phyloP scores from a whole-genome alignment of 257 asterid species.

The Agastache rugosa region DNA sequence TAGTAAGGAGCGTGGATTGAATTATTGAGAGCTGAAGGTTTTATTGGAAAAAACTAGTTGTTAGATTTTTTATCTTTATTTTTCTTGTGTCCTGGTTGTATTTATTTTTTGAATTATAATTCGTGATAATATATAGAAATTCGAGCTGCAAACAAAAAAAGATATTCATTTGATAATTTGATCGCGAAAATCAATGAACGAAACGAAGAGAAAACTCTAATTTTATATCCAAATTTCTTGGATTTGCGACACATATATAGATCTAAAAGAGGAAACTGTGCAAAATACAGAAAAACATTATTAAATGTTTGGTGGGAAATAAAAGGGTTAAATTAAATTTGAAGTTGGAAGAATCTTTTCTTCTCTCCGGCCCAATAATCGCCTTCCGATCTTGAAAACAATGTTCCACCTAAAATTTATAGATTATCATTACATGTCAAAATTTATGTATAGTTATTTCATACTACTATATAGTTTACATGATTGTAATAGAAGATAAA shows the following conservation, averaged over 20 bases:
- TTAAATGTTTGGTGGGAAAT: conserved; percentile 18
- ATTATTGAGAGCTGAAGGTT: not conserved
- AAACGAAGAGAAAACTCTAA: not conserved
- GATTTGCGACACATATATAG: not conserved
- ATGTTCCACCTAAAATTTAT: not conserved
- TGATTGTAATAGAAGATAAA: not conserved
- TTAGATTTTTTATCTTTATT: not conserved
- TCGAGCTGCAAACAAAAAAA: conserved; percentile 5
- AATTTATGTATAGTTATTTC: not conserved
- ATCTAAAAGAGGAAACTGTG: conserved; percentile 23
- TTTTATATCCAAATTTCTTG: conserved; percentile 8
- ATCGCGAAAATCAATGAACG: conserved; percentile 12
- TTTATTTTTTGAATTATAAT: not conserved
- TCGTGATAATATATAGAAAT: not conserved
- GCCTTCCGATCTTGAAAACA: conserved; percentile 16
- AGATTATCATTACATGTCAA: not conserved
- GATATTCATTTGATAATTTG: conserved; percentile 4
- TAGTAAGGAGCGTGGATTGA: not conserved
- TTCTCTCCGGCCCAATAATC: not conserved
- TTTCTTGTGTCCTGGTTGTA: not conserved
- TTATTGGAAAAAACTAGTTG: not conserved
- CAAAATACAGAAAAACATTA: not conserved
- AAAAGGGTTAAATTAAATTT: not conserved
- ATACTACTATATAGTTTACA: not conserved
- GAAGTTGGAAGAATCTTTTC: conserved; percentile 18